phyloP scores from a whole-genome alignment of 495 filamentous ascomycete species.

The Neurospora sp. region DNA sequence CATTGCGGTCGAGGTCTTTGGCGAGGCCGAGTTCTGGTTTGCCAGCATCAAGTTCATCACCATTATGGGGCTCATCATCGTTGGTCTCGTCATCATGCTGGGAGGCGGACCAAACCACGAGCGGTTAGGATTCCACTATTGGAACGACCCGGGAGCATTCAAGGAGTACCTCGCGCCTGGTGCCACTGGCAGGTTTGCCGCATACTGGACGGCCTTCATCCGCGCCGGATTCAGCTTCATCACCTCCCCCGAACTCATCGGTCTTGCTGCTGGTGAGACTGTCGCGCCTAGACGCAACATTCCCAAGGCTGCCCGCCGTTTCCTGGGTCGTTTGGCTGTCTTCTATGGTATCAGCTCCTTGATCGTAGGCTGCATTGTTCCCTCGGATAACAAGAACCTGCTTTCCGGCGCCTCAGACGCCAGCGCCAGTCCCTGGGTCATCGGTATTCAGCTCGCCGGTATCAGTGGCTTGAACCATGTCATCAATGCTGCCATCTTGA shows the following conservation, averaged over 20 bases:
- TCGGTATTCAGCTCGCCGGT: slow-evolving; percentile 35
- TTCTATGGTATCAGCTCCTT: slow-evolving; percentile 66
- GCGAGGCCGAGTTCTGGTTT: slow-evolving; percentile 57
- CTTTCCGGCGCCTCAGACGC: slow-evolving; percentile 45
- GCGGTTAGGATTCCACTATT: slow-evolving; percentile 54
- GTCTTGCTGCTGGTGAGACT: slow-evolving; percentile 67
- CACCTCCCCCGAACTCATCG: slow-evolving; percentile 40
- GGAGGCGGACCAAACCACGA: slow-evolving; percentile 53
- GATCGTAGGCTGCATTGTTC: slow-evolving; percentile 59
- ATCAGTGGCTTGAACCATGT: slow-evolving; percentile 36
- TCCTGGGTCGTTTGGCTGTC: slow-evolving; percentile 58
- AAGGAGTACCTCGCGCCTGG: slow-evolving; percentile 45
- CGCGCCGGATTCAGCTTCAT: slow-evolving; percentile 41
- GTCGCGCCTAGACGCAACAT: slow-evolving; percentile 67
- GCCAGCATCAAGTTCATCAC: slow-evolving; percentile 61
- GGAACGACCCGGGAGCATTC: slow-evolving; percentile 64
- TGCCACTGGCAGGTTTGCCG: slow-evolving; percentile 36
- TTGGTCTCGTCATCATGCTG: slow-evolving; percentile 63
- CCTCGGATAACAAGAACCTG: slow-evolving; percentile 44
- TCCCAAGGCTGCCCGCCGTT: slow-evolving; percentile 61
- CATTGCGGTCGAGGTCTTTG: slow-evolving; percentile 44
- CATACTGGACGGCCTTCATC: slow-evolving; percentile 38
- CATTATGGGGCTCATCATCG: slow-evolving; percentile 56
- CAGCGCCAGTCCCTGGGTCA: slow-evolving; percentile 52
- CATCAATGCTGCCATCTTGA: slow-evolving; percentile 41